Percentiles rank a stretch among this genome's conserved stretches.
Evolutionary conservation across 345 rosid species (phyloP).

Genomic region (Acer negundo): DNA sequence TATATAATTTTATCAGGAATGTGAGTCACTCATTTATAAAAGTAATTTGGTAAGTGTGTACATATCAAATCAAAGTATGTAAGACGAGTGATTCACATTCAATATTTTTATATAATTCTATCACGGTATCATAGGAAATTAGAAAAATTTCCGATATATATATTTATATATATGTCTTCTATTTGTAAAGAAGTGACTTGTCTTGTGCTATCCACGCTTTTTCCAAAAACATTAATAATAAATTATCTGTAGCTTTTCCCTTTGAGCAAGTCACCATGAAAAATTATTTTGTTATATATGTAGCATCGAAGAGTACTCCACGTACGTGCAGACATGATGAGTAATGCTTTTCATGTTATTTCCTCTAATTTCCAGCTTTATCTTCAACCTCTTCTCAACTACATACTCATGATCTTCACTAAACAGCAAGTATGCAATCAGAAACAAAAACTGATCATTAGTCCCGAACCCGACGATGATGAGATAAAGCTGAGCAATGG

Average conservation of each 20-base stretch:
- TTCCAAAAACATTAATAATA: background rate
- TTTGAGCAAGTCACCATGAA: background rate
- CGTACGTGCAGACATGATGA: background rate
- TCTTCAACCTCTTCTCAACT: background rate
- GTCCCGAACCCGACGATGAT: background rate
- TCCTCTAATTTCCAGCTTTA: background rate
- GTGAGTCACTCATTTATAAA: no score
- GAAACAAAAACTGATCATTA: background rate
- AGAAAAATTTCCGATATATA: no score
- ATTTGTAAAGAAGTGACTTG: no score
- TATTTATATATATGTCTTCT: no score
- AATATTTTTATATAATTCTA: no score
- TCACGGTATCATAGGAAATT: no score
- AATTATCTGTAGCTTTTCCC: no score
- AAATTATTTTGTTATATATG: background rate
- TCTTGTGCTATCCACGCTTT: background rate
- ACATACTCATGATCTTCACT: background rate
- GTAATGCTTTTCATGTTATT: background rate
- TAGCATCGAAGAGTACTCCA: background rate
- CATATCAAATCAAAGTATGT: no score
- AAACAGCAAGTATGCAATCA: background rate
- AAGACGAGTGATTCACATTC: no score
- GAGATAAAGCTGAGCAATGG: background rate
- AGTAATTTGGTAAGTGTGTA: no score
- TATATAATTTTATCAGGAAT: no score